A percentile compares a stretch with the other conserved stretches of the same genome.
These are phyloP conservation scores for Cryptosporidium andersoni DNA, from an alignment of 169 alveolate genomes.

Conservation along the genomic window DNA sequence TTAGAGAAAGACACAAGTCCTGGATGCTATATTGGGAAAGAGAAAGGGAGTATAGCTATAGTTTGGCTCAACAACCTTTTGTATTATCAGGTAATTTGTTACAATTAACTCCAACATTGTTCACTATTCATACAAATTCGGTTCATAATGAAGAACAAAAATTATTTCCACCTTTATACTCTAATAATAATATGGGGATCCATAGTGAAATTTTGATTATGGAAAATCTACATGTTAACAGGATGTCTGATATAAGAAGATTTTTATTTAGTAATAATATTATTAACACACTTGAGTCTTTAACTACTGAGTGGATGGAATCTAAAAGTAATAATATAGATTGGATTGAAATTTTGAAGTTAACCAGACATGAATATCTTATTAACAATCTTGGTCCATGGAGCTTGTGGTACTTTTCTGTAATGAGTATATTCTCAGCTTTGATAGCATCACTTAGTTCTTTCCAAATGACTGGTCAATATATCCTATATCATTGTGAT, in stretches of 20 bases:
- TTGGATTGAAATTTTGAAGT: too few relatives aligned
- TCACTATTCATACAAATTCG: constrained; percentile 41
- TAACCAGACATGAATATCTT: too few relatives aligned
- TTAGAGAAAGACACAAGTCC: constrained; percentile 39
- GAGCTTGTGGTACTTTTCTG: too few relatives aligned
- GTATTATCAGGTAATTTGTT: constrained; percentile 39
- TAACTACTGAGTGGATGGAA: too few relatives aligned
- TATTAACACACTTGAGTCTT: too few relatives aligned
- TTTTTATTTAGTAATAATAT: too few relatives aligned
- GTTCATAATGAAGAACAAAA: constrained; percentile 3
- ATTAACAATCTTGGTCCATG: too few relatives aligned
- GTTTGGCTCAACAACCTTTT: constrained; percentile 27
- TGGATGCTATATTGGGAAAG: constrained; percentile 54
- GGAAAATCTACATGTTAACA: constrained; percentile 54
- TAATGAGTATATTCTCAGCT: too few relatives aligned
- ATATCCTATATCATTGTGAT: too few relatives aligned
- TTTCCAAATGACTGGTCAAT: too few relatives aligned
- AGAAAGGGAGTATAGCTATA: constrained; percentile 46
- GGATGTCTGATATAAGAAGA: constrained; percentile 13
- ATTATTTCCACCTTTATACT: constrained; percentile 34
- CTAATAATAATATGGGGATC: constrained; percentile 9
- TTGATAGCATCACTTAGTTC: too few relatives aligned
- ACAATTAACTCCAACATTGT: constrained; percentile 62
- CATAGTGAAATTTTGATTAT: constrained; percentile 40
- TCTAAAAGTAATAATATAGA: too few relatives aligned